phyloP scores from a whole-genome alignment of 1,284 basidiomycete species.

The Ustilago vetiveriae region DNA sequence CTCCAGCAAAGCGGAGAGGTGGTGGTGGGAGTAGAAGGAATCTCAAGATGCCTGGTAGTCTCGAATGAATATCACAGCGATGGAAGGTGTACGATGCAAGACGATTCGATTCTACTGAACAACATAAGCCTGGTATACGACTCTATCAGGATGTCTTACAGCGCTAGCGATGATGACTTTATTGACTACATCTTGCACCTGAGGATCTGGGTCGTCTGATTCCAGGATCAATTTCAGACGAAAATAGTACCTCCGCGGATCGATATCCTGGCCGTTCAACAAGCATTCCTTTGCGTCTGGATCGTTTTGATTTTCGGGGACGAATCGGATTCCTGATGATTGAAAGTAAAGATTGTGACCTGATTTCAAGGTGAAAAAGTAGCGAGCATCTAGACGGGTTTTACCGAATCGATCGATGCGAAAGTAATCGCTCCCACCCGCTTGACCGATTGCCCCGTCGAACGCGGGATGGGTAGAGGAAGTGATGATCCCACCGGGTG shows the following conservation, averaged over 20 bases:
- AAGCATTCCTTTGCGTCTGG: conserved; percentile 12
- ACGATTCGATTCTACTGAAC: too few relatives aligned
- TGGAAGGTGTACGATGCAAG: too few relatives aligned
- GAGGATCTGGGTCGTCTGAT: conserved; percentile 27
- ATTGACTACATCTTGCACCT: conserved; percentile 33
- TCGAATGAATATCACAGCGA: conserved; percentile 14
- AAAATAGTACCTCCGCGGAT: conserved; percentile 33
- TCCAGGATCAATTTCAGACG: conserved; percentile 28
- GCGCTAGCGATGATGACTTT: conserved; percentile 37
- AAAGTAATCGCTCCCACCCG: conserved; percentile 37
- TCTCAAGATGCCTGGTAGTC: conserved; percentile 32
- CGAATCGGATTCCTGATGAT: conserved; percentile 21
- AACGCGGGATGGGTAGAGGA: conserved; percentile 16
- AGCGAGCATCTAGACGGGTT: conserved; percentile 35
- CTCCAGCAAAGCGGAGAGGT: conserved; percentile 21
- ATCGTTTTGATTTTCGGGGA: conserved; percentile 19
- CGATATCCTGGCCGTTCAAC: conserved; percentile 17
- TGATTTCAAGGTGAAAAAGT: conserved; percentile 27
- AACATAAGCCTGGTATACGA: conserved; percentile 18
- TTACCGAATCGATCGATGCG: conserved; percentile 30
- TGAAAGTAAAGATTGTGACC: conserved; percentile 41
- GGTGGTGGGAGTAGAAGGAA: not conserved
- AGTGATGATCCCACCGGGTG: conserved; percentile 12
- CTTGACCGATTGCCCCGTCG: conserved; percentile 19
- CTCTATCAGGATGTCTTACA: conserved; percentile 15